A percentile compares a stretch with the other conserved stretches of the same genome.
These are phyloP conservation scores for Didymella pinodella DNA, from an alignment of 2,329 filamentous ascomycete species.

Conservation along the genomic window DNA sequence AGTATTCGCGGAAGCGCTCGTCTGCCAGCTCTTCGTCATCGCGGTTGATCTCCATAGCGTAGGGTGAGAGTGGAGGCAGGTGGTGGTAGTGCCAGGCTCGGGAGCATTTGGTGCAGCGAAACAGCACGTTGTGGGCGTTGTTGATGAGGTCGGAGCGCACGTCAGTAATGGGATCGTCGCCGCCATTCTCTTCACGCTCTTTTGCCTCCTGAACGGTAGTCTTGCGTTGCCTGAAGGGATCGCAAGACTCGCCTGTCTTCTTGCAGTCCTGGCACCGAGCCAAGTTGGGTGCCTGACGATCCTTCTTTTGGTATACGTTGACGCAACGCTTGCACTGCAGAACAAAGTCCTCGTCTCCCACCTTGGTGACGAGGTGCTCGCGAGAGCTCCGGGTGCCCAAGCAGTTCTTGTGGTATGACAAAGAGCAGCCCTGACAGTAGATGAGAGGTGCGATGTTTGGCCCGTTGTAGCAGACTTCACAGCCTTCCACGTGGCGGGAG, in stretches of 20 bases:
- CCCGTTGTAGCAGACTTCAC: conserved; percentile 73
- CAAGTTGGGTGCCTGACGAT: conserved; percentile 72
- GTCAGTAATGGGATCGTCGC: conserved; percentile 75
- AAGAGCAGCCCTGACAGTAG: conserved; percentile 89
- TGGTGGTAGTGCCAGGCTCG: conserved; percentile 87
- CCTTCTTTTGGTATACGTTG: conserved; percentile 71
- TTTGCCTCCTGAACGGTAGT: conserved; percentile 84
- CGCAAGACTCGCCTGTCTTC: conserved; percentile 71
- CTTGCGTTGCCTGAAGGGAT: conserved; percentile 75
- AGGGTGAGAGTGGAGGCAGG: conserved; percentile 64
- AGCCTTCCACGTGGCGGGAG: conserved; percentile 72
- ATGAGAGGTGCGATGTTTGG: conserved; percentile 74
- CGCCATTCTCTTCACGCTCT: conserved; percentile 78
- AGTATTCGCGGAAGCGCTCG: conserved; percentile 75
- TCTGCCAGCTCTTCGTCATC: conserved; percentile 62
- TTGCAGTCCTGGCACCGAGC: conserved; percentile 76
- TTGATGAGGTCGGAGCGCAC: conserved; percentile 73
- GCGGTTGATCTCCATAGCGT: conserved; percentile 54
- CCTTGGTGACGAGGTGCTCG: conserved; percentile 90
- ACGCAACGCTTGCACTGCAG: conserved; percentile 91
- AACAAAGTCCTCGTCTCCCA: conserved; percentile 78
- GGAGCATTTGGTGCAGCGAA: conserved; percentile 80
- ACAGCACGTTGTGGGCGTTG: conserved; percentile 77
- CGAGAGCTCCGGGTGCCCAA: conserved; percentile 75
- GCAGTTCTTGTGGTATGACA: conserved; percentile 83